A percentile compares a stretch with the other conserved stretches of the same genome.
Conservation (phyloP, 2,329 filamentous ascomycete species). For the Macrophomina pseudophaseolina region DNA sequence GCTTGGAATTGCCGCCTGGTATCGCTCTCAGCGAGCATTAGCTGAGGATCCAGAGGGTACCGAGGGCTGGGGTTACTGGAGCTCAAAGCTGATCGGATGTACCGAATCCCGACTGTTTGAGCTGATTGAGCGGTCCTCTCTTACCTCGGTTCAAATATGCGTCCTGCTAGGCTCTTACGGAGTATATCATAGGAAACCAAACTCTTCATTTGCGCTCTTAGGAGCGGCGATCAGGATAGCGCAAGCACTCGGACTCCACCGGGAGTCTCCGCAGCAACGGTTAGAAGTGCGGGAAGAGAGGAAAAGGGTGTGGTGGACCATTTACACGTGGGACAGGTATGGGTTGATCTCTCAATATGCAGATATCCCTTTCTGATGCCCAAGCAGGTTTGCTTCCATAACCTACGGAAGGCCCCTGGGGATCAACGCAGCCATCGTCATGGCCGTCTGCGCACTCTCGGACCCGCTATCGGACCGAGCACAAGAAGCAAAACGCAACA, state of each 20-base stretch:
- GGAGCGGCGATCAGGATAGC: conserved; percentile 46
- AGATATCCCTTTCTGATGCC: too few relatives aligned
- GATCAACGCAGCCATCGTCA: conserved; percentile 51
- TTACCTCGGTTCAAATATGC: conserved; percentile 46
- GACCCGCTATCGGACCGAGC: conserved; percentile 50
- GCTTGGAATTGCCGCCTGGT: conserved; percentile 48
- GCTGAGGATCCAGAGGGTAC: conserved; percentile 20
- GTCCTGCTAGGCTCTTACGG: conserved; percentile 49
- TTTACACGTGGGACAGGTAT: conserved; percentile 50
- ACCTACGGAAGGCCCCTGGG: conserved; percentile 49
- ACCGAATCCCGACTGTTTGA: conserved; percentile 45
- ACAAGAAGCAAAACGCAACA: conserved; percentile 50
- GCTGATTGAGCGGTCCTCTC: conserved; percentile 48
- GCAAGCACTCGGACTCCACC: conserved; percentile 43
- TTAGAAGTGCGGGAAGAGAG: conserved; percentile 41
- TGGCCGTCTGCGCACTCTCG: conserved; percentile 50
- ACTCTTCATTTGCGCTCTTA: conserved; percentile 46
- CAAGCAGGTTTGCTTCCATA: conserved; percentile 47
- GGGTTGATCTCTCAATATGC: too few relatives aligned
- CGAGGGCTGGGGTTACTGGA: conserved; percentile 31
- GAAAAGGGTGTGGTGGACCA: conserved; percentile 50
- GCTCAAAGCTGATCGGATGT: conserved; percentile 33
- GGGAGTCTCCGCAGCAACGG: conserved; percentile 33
- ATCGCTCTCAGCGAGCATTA: conserved; percentile 37
- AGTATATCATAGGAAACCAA: conserved; percentile 51